Conservation (phyloP, 176 grass and related monocot genomes). For the Avena eriantha region DNA sequence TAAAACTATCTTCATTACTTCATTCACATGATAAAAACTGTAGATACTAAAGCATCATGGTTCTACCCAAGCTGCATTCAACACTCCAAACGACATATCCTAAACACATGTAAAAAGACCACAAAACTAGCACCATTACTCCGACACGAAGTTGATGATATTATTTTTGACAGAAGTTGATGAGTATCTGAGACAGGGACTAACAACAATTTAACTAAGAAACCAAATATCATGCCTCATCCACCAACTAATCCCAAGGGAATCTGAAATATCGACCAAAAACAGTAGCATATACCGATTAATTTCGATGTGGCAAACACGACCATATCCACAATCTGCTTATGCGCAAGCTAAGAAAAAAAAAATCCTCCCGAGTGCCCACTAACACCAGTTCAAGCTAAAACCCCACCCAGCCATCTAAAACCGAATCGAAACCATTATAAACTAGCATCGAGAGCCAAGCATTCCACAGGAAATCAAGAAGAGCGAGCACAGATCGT, state of each 20-base stretch:
- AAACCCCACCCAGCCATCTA: neutral
- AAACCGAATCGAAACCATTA: slow-evolving; percentile 9
- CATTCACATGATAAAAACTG: neutral
- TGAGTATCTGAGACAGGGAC: neutral
- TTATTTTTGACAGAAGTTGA: too few relatives aligned
- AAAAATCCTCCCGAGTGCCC: neutral
- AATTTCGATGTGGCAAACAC: neutral
- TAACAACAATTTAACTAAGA: neutral
- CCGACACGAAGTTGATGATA: neutral
- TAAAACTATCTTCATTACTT: neutral
- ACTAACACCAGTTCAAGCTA: neutral
- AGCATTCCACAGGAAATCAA: neutral
- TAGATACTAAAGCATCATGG: neutral
- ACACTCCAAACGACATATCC: neutral
- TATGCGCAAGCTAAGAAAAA: neutral
- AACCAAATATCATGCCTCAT: neutral
- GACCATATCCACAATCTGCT: neutral
- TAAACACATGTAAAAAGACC: neutral
- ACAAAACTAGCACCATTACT: neutral
- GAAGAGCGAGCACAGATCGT: neutral
- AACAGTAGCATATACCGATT: too few relatives aligned
- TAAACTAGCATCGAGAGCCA: neutral
- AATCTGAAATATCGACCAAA: neutral
- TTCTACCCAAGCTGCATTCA: neutral
- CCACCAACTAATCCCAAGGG: neutral